phyloP scores from a whole-genome alignment of 129 eudicot species.

The Ambrosia artemisiifolia region DNA sequence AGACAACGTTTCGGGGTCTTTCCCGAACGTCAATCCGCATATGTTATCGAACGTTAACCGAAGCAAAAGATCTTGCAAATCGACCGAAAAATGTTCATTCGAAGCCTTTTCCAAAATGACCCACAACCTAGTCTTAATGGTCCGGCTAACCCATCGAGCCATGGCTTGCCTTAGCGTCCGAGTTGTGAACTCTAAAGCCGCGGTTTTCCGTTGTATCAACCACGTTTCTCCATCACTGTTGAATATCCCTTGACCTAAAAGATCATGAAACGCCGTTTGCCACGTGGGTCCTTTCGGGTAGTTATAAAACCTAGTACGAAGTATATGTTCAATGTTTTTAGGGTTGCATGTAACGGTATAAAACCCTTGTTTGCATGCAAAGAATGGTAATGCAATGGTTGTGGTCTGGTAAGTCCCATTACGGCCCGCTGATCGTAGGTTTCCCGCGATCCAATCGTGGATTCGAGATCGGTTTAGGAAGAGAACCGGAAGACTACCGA shows the following conservation, averaged over 20 bases:
- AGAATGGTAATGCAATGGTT: slow-evolving; percentile 63
- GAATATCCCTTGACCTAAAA: slow-evolving; percentile 76
- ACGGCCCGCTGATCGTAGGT: slow-evolving; percentile 38
- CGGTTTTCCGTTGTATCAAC: slow-evolving; percentile 79
- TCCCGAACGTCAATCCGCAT: slow-evolving; percentile 79
- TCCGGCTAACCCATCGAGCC: slow-evolving; percentile 88
- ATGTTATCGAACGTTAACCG: slow-evolving; percentile 77
- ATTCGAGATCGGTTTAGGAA: slow-evolving; percentile 54
- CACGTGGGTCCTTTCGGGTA: slow-evolving; percentile 87
- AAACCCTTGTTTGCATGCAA: slow-evolving; percentile 69
- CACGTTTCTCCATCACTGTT: slow-evolving; percentile 85
- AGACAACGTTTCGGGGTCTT: slow-evolving; percentile 75
- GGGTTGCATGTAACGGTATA: slow-evolving; percentile 84
- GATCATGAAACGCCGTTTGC: slow-evolving; percentile 86
- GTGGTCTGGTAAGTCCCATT: slow-evolving; percentile 75
- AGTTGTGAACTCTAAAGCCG: slow-evolving; percentile 80
- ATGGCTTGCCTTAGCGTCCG: slow-evolving; percentile 86
- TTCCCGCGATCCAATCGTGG: slow-evolving; percentile 83
- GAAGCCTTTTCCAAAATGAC: slow-evolving; percentile 53
- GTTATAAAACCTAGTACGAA: slow-evolving; percentile 66
- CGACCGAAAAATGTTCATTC: slow-evolving; percentile 40
- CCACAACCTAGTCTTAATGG: slow-evolving; percentile 67
- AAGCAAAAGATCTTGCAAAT: slow-evolving; percentile 69
- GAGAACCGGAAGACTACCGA: slow-evolving; percentile 66
- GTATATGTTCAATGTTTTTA: slow-evolving; percentile 71